Base-by-base conservation (phyloP, 805 yeast genomes). In the Torulaspora quercuum region DNA sequence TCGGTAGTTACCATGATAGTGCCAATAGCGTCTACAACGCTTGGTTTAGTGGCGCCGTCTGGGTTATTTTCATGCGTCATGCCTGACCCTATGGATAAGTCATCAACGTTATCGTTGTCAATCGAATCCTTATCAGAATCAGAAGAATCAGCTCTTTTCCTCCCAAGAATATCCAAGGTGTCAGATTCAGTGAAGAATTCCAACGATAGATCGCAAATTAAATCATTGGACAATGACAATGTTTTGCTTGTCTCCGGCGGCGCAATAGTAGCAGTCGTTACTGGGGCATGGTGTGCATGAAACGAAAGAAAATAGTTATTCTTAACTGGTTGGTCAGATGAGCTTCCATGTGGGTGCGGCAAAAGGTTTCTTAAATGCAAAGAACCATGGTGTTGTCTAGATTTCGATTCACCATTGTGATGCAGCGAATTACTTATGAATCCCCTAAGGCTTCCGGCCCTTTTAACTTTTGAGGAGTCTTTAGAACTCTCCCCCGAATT, bases 211-310 rank as follows among this genome's bases (percentile, higher is more conserved):
- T 85, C 95, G 59, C 73, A 86, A 4, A 89, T 76, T 7, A 83
- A 76, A 59, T 88, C 97, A 52, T 83, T 83, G 1, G 95, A 81
- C 25, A 79, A 64, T 29, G 82, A 79, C 25, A 89, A 58, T 9
- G 80, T 63, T 44, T 76, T 78, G 32, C 74, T 68, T 0, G 95
- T 82, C 4, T 68, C 67, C 12, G 73, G 63, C 0, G 96, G 95
- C 1, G 94, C 95, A 61, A 87, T 75, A 0, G 77, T 51, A 0
- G 95, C 89, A 24, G 74, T 77, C 26, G 90, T 88, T 21, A 87
- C 84, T 22, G 76, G 72, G 1, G 80, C 64, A 52, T 76, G 78
- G 59, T 84, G 88, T 0, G 92, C 86, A 62, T 82, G 90, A 55
- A 86, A 82, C 4, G 83, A 69, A 2, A 81, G 68, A 57, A 80